phyloP scores from a whole-genome alignment of 2,329 filamentous ascomycete genomes.

The Penicillium sp. region DNA sequence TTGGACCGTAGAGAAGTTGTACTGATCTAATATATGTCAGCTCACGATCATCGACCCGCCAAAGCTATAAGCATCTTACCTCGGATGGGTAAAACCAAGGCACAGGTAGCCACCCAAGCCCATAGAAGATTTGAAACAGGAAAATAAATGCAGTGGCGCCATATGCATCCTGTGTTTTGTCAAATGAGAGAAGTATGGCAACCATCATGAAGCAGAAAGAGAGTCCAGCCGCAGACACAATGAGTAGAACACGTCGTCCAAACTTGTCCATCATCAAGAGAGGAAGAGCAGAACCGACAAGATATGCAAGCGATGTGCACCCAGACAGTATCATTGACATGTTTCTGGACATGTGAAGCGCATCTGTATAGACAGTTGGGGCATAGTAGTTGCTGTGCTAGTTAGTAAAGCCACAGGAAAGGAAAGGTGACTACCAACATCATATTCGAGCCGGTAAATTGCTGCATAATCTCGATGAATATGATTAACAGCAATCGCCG shows the following conservation, averaged over 20 bases:
- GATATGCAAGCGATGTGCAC: conserved; percentile 39
- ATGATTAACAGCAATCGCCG: conserved; percentile 32
- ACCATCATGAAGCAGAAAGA: conserved; percentile 46
- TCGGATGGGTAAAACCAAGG: conserved; percentile 55
- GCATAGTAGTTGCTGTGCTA: conserved; percentile 35
- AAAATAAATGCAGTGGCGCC: conserved; percentile 47
- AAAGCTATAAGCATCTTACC: conserved; percentile 33
- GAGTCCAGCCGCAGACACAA: conserved; percentile 41
- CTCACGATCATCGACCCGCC: background rate
- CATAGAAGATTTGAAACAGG: conserved; percentile 46
- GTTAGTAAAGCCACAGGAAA: background rate
- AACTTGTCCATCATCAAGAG: conserved; percentile 43
- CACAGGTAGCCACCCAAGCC: conserved; percentile 57
- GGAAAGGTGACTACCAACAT: conserved; percentile 14
- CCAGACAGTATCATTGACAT: conserved; percentile 56
- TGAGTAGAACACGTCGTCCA: conserved; percentile 42
- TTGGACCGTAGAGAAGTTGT: conserved; percentile 51
- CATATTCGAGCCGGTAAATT: conserved; percentile 36
- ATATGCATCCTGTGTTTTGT: conserved; percentile 32
- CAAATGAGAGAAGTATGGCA: conserved; percentile 39
- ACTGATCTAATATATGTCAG: conserved; percentile 1
- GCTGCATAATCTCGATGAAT: conserved; percentile 35
- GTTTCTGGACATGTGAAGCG: conserved; percentile 43
- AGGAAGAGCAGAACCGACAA: conserved; percentile 42
- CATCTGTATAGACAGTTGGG: conserved; percentile 38